phyloP scores from a whole-genome alignment of 2,329 filamentous ascomycete genomes.

The Trichophyton schoenleinii region DNA sequence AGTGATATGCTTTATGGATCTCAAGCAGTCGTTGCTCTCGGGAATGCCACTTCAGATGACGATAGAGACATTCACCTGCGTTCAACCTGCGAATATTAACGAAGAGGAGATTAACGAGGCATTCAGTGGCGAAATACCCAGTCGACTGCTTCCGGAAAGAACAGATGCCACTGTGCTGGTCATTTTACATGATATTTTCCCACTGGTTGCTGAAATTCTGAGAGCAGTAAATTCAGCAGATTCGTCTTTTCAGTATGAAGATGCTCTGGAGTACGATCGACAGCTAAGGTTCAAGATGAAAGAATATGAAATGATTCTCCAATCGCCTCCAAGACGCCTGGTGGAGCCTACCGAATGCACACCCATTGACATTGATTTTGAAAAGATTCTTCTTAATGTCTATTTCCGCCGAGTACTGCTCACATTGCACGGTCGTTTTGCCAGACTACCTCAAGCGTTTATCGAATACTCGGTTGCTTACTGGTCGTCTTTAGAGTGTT shows the following conservation, averaged over 20 bases:
- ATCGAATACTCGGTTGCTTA: slow-evolving; percentile 20
- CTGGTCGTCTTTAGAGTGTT: slow-evolving; percentile 23
- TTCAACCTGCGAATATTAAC: slow-evolving; percentile 28
- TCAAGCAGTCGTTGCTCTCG: slow-evolving; percentile 27
- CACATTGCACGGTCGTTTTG: slow-evolving; percentile 19
- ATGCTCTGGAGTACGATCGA: slow-evolving; percentile 10
- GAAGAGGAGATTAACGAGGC: slow-evolving; percentile 27
- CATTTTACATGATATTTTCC: slow-evolving; percentile 6
- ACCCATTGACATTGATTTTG: neutral
- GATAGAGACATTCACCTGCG: slow-evolving; percentile 26
- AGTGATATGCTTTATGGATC: slow-evolving; percentile 24
- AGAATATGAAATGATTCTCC: neutral
- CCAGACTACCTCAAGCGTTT: slow-evolving; percentile 15
- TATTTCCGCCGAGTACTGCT: slow-evolving; percentile 21
- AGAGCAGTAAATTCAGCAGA: slow-evolving; percentile 13
- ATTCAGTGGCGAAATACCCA: neutral
- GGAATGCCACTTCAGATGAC: slow-evolving; percentile 27
- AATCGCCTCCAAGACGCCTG: neutral
- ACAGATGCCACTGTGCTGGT: slow-evolving; percentile 1
- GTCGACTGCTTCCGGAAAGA: neutral
- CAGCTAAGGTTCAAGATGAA: slow-evolving; percentile 8
- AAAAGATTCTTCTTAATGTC: neutral
- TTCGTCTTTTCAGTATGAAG: slow-evolving; percentile 9
- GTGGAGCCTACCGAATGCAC: neutral
- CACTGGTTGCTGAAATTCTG: slow-evolving; percentile 11